Base-by-base conservation (phyloP, 495 filamentous ascomycete genomes). In the Podospora sp. region DNA sequence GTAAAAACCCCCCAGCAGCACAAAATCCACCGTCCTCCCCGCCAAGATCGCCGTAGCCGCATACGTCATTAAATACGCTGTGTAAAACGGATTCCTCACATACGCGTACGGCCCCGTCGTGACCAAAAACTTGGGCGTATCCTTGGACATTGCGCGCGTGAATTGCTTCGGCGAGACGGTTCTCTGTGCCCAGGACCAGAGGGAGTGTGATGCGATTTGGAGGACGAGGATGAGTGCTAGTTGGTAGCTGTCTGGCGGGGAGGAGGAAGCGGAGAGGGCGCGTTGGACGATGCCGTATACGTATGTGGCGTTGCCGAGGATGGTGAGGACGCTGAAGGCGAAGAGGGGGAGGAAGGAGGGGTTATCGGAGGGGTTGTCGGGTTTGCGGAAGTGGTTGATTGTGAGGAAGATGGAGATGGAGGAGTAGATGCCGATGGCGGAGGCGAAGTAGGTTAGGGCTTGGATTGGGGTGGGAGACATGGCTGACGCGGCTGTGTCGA, bases 81-180 rank as follows among this genome's bases (percentile, higher is more conserved):
- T 33, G n/a, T 59, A 59, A n/a, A 59, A 59, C 8, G 56, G 56
- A 33, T 59, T 59, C 56, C 56, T 27, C 2, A 20, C 26, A 59
- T 59, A 59, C 25, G 56, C 56, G 16, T 59, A 59, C 56, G 56
- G 56, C 16, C 56, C 56, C 6, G 56, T 59, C 1, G 56, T 59
- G 11, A 59, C 56, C 25, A 59, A 25, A 2, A 26, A 9, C 26
- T 59, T 59, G 3, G 56, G 56, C 4, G 26, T 26, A 35, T 59
- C 56, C 1, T 22, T 29, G 5, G 56, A 59, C 56, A 59, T 22
- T 2, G 56, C 56, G 56, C 56, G 56, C 25, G 56, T 59, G 56
- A 59, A 59, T 16, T 59, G 24, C 25, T 59, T 59, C 2, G 24
- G 56, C 3, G 56, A 27, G 14, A 59, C 56, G 25, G 56, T 59